These are phyloP conservation scores for Stephania yunnanensis DNA, from an alignment of 164 flowering plant species.

Conservation along the genomic window DNA sequence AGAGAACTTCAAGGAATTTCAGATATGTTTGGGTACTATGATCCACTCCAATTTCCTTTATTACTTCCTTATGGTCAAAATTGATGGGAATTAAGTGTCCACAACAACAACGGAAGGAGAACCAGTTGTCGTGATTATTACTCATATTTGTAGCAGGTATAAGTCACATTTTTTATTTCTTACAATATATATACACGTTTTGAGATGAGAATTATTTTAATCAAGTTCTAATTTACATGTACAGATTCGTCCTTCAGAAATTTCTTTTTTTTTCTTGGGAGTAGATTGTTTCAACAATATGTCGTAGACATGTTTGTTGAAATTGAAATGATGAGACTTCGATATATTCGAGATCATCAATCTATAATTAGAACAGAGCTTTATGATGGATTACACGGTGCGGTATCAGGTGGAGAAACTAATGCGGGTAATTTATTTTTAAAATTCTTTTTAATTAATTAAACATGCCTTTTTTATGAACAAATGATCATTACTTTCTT, in stretches of 20 bases:
- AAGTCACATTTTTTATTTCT: neutral
- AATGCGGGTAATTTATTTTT: neutral
- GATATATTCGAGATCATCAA: slow-evolving; percentile 13
- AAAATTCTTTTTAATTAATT: neutral
- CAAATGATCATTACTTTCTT: neutral
- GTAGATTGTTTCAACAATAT: slow-evolving; percentile 19
- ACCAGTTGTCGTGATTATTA: neutral
- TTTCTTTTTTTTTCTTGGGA: neutral
- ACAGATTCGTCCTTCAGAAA: neutral
- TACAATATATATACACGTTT: neutral
- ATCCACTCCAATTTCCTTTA: slow-evolving; percentile 15
- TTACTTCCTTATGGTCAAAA: slow-evolving; percentile 2
- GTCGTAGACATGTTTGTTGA: slow-evolving; percentile 18
- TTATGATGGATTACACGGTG: slow-evolving; percentile 14
- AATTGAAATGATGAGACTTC: slow-evolving; percentile 4
- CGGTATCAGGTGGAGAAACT: neutral
- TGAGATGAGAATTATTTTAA: neutral
- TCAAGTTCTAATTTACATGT: neutral
- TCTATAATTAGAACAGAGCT: neutral
- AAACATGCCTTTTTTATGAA: neutral
- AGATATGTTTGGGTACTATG: slow-evolving; percentile 17
- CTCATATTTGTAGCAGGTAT: neutral
- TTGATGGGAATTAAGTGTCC: slow-evolving; percentile 14
- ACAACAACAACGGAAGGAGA: too few relatives aligned
- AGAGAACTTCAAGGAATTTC: neutral